phyloP scores from a whole-genome alignment of 345 rosid species.

The Citrus maxima region DNA sequence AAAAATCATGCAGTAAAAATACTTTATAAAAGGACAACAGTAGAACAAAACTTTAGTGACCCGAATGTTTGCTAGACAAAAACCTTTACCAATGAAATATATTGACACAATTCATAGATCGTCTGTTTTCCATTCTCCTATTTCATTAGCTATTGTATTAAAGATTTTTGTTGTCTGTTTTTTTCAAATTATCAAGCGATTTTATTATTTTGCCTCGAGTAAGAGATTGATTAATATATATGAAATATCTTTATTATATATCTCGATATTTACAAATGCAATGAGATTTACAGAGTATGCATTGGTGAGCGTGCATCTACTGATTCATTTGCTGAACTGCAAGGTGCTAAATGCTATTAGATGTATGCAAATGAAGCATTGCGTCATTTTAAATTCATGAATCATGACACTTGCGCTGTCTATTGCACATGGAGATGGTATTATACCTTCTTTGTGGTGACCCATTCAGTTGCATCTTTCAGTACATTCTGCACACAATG shows the following conservation, averaged over 20 bases:
- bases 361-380: neutral
- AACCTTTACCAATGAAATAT: neutral
- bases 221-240: too few species aligned
- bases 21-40: too few species aligned
- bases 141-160: neutral
- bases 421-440: neutral
- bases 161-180: neutral
- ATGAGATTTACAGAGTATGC: too few species aligned
- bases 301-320: neutral
- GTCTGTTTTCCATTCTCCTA: neutral
- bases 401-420: neutral
- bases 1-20: neutral
- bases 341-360: neutral
- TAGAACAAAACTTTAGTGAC: too few species aligned
- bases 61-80: neutral
- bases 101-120: neutral
- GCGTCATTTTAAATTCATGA: neutral
- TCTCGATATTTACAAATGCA: too few species aligned
- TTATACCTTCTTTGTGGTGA: neutral
- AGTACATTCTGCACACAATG: conserved; percentile 32
- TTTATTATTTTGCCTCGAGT: too few species aligned
- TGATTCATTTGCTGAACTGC: neutral
- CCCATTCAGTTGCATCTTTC: neutral
- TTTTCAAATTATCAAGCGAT: neutral
- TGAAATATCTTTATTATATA: too few species aligned